These are phyloP conservation scores for Rhodotorula graminis DNA, from an alignment of 768 basidiomycete genomes.

Conservation along the genomic window DNA sequence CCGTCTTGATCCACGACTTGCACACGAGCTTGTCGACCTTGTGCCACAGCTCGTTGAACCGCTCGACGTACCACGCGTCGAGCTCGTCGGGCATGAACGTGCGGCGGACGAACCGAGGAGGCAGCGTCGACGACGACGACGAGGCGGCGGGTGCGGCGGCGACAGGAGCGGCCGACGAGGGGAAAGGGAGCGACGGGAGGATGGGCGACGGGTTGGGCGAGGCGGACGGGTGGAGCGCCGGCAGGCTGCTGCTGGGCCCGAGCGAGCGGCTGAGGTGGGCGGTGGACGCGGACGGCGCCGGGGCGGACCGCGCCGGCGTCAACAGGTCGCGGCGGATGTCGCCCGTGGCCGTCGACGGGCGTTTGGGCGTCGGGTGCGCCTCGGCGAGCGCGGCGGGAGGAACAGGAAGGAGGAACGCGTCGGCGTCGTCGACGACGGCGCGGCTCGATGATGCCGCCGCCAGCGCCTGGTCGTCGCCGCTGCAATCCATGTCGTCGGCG, in stretches of 20 bases:
- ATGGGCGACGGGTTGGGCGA: slow-evolving; percentile 35
- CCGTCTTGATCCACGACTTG: slow-evolving; percentile 50
- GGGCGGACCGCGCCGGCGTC: neutral
- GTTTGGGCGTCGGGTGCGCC: no score
- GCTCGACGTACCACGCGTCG: slow-evolving; percentile 44
- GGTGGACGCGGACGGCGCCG: neutral
- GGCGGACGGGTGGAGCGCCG: neutral
- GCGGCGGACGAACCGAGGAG: slow-evolving; percentile 10
- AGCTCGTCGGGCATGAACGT: slow-evolving; percentile 41
- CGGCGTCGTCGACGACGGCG: neutral
- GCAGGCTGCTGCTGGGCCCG: slow-evolving; percentile 3
- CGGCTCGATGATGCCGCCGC: no score
- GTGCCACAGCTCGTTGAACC: slow-evolving; percentile 46
- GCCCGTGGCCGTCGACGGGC: no score
- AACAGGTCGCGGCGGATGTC: neutral
- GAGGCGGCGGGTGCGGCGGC: slow-evolving; percentile 35
- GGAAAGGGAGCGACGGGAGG: slow-evolving; percentile 35
- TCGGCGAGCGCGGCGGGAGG: neutral
- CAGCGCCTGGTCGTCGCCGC: neutral
- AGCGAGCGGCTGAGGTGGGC: slow-evolving; percentile 14
- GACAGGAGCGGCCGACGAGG: slow-evolving; percentile 3
- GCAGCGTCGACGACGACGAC: slow-evolving; percentile 17
- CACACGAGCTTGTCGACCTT: slow-evolving; percentile 48
- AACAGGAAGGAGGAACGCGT: neutral
- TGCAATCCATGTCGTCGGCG: neutral